These are phyloP conservation scores for Lodderomyces pseudojiufengensis DNA, from an alignment of 1,139 yeast species.

Conservation along the genomic window DNA sequence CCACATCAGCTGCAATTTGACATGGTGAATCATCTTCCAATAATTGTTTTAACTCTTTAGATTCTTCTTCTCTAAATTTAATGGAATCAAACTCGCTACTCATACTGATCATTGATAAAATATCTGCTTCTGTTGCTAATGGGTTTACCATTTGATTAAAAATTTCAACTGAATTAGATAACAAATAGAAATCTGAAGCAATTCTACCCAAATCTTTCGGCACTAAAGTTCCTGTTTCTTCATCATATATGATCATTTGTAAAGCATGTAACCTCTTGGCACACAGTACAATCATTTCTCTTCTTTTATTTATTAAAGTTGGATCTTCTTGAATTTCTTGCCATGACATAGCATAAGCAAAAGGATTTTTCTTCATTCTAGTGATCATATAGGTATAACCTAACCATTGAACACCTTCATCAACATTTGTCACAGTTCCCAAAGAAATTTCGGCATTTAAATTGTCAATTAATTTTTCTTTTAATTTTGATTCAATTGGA, in stretches of 20 bases:
- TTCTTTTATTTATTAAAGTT: slow-evolving; percentile 64
- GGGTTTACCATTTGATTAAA: slow-evolving; percentile 86
- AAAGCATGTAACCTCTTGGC: slow-evolving; percentile 77
- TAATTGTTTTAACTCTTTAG: slow-evolving; percentile 62
- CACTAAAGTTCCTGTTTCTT: slow-evolving; percentile 71
- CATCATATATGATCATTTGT: slow-evolving; percentile 94
- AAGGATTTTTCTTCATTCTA: slow-evolving; percentile 91
- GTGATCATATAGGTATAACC: slow-evolving; percentile 95
- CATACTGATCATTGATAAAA: slow-evolving; percentile 83
- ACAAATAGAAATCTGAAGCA: slow-evolving; percentile 88
- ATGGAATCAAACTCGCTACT: slow-evolving; percentile 93
- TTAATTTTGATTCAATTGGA: slow-evolving; percentile 86
- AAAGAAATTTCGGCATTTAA: slow-evolving; percentile 93
- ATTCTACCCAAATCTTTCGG: slow-evolving; percentile 91
- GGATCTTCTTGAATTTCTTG: slow-evolving; percentile 83
- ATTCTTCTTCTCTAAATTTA: slow-evolving; percentile 85
- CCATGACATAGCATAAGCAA: slow-evolving; percentile 92
- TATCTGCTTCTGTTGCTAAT: slow-evolving; percentile 87
- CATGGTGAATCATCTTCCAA: slow-evolving; percentile 66
- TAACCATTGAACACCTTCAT: slow-evolving; percentile 94
- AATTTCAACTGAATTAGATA: slow-evolving; percentile 82
- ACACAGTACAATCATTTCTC: slow-evolving; percentile 72
- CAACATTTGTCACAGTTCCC: slow-evolving; percentile 92
- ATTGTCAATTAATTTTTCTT: slow-evolving; percentile 80
- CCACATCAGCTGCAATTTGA: slow-evolving; percentile 76